Conservation (phyloP, 106 monocot species). For the Acorus calamus region DNA sequence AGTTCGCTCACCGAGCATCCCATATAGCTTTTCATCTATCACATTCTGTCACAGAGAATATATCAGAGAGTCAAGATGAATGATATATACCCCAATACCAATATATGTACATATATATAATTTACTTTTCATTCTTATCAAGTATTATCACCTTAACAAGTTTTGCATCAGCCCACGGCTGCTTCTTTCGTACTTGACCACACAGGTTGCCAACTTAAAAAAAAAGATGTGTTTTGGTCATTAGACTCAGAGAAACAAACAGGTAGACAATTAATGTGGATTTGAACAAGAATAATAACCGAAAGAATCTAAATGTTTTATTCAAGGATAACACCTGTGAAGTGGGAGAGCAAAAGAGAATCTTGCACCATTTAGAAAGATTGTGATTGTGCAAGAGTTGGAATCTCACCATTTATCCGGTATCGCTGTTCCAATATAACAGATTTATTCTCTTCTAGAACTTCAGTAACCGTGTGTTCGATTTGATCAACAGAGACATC, state of each 20-base stretch:
- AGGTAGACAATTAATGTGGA: not conserved
- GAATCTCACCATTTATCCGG: slow-evolving; percentile 58
- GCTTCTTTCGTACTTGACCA: slow-evolving; percentile 73
- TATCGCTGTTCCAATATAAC: slow-evolving; percentile 76
- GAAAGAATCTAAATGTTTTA: not conserved
- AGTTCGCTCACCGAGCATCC: slow-evolving; percentile 78
- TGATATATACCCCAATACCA: not conserved
- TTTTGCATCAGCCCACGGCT: slow-evolving; percentile 97
- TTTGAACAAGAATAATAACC: too few relatives aligned
- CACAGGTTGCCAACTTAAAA: slow-evolving; percentile 80
- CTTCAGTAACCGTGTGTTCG: slow-evolving; percentile 31
- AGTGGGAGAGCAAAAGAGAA: not conserved
- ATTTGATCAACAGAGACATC: slow-evolving; percentile 91
- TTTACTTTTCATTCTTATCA: not conserved
- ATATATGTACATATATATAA: not conserved
- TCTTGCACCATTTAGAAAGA: too few relatives aligned
- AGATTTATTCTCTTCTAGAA: slow-evolving; percentile 65
- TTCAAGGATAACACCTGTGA: not conserved
- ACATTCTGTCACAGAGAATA: slow-evolving; percentile 43
- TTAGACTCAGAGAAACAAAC: not conserved
- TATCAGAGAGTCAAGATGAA: not conserved
- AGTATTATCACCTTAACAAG: slow-evolving; percentile 56
- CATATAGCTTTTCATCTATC: slow-evolving; percentile 58
- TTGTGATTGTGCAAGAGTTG: not conserved
- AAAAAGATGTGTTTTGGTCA: not conserved